Evolutionary conservation across 2,329 filamentous ascomycete genomes (phyloP), one percentile per base, ranked within the genome.

Genomic region (Verticillium isaacii): DNA sequence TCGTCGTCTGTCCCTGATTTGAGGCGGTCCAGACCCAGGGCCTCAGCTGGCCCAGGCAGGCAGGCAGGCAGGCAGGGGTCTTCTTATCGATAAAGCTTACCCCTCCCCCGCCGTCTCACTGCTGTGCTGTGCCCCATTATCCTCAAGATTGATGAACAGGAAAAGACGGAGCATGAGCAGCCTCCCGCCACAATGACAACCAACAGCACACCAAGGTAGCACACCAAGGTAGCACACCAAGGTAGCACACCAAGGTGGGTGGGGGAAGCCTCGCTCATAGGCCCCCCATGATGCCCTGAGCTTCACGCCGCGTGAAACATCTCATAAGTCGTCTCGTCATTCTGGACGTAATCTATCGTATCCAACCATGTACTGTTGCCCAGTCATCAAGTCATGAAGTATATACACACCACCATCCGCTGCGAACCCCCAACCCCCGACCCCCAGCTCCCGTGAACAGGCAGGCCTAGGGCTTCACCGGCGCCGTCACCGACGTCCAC

Each of bases 401-500:
- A 58, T 58, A 58, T 58, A 58, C 57, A 41, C 39, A 50, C 57
- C 37, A 29, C 25, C 17, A 11, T 15, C 41, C 41, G 8, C 9
- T 34, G 29, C 29, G 29, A 5, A 25, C 25, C 15, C 52, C 12
- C 8, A 32, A 34, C 6, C 9, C 14, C 14, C 12, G 1, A 1
- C 19, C 12, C 19, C 19, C n/a, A n/a, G n/a, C n/a, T n/a, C n/a
- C 45, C 2, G 11, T 23, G 37, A 37, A n/a, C 39, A 45, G 7
- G 17, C 14, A 12, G 41, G 14, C 19, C 54, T 57, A 66, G 19
- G 64, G 60, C 54, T 61, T 58, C 32, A 70, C 66, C 29, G 72
- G 73, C 54, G 70, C 65, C 50, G 68, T 75, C 41, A 73, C 63
- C 15, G 79, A 77, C 57, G 79, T 82, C 79, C 82, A 86, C 8